A percentile compares a stretch with the other conserved stretches of the same genome.
Evolutionary conservation across 495 filamentous ascomycete genomes (phyloP).

Genomic region (Aspergillus hancockii): DNA sequence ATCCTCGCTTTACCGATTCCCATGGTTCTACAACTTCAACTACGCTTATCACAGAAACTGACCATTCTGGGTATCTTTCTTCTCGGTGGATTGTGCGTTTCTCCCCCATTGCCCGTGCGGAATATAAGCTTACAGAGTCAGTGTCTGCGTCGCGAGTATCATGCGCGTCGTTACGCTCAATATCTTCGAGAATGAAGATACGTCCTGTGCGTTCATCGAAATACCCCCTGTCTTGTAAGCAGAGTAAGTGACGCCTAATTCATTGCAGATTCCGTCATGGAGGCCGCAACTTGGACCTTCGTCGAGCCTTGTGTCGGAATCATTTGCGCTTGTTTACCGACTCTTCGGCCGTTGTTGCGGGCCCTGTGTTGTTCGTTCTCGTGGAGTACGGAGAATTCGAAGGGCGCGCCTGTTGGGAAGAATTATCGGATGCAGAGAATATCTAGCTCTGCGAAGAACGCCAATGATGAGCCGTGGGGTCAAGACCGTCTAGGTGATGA

Average conservation of each 20-base stretch:
- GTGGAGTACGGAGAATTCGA: not conserved
- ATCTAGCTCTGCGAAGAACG: not conserved
- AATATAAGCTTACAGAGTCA: not conserved
- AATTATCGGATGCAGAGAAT: not conserved
- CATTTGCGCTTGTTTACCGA: constrained; percentile 5
- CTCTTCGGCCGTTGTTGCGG: not conserved
- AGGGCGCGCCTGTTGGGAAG: not conserved
- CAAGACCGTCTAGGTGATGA: not conserved
- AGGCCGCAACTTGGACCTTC: constrained; percentile 8
- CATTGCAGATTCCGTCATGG: not conserved
- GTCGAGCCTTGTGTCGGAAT: constrained; percentile 5
- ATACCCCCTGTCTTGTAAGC: not conserved
- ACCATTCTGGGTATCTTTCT: constrained; percentile 4
- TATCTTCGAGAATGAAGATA: not conserved
- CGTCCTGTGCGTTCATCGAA: not conserved
- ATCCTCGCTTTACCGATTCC: constrained; percentile 41
- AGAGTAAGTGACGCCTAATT: not conserved
- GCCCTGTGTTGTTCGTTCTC: not conserved
- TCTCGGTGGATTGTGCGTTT: constrained; percentile 5
- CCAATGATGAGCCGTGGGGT: not conserved
- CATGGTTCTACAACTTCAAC: not conserved
- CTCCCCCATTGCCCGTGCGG: not conserved
- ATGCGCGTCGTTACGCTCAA: constrained; percentile 7
- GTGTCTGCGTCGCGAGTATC: constrained; percentile 6
- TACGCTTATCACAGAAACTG: not conserved